These are phyloP conservation scores for Candida piceae DNA, from an alignment of 805 yeast genomes.

Conservation along the genomic window DNA sequence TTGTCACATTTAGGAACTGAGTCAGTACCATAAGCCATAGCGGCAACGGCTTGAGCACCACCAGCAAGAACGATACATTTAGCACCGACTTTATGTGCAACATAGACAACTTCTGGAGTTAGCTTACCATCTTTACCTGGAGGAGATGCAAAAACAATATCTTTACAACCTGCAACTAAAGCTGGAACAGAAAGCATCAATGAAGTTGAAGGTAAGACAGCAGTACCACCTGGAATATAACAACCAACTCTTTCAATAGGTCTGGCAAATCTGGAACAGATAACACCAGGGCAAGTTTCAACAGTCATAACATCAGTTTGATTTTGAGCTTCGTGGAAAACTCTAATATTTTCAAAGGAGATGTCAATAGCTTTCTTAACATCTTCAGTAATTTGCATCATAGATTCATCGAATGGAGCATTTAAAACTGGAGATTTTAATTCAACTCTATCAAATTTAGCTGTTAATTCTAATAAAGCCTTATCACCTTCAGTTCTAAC, in stretches of 20 bases:
- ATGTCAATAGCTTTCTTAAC: slow-evolving; percentile 83
- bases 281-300: slow-evolving; percentile 92
- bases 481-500: slow-evolving; percentile 78
- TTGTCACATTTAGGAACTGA: slow-evolving; percentile 90
- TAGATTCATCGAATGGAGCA: slow-evolving; percentile 83
- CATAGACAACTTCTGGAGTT: slow-evolving; percentile 96
- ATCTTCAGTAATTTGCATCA: slow-evolving; percentile 67
- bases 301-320: slow-evolving; percentile 69
- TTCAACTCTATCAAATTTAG: slow-evolving; percentile 82
- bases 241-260: slow-evolving; percentile 94
- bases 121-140: slow-evolving; percentile 90
- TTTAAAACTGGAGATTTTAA: slow-evolving; percentile 66
- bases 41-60: slow-evolving; percentile 99
- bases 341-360: slow-evolving; percentile 81
- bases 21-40: slow-evolving; percentile 98
- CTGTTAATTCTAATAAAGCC: slow-evolving; percentile 85
- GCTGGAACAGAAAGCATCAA: slow-evolving; percentile 99
- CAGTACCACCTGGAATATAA: slow-evolving; percentile 98
- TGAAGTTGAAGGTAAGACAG: slow-evolving; percentile 95
- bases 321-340: slow-evolving; percentile 91
- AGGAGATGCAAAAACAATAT: slow-evolving; percentile 90
- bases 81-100: slow-evolving; percentile 95
- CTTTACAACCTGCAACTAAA: slow-evolving; percentile 92
- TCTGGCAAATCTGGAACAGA: slow-evolving; percentile 90
- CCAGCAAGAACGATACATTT: slow-evolving; percentile 89